Evolutionary conservation across 2,329 filamentous ascomycete genomes (phyloP), one percentile per base, ranked within the genome.

Genomic region (Chaetomiaceae sp.): DNA sequence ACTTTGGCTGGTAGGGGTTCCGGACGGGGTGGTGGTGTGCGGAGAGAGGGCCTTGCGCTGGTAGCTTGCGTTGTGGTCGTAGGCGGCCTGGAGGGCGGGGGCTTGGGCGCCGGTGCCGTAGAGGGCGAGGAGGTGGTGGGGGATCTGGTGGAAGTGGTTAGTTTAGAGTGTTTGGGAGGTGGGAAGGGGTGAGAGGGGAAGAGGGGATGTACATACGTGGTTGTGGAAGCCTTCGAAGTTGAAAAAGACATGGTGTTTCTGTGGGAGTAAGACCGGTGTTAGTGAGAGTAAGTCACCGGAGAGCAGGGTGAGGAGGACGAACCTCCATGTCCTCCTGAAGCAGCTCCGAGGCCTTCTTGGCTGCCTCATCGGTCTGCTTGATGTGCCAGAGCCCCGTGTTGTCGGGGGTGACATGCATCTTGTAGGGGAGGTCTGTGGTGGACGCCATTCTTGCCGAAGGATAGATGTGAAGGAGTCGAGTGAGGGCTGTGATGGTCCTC

Each of bases 161-260:
- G 14, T 3, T n/a, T 9, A 6, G 4, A 23, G 19, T 14, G 19
- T 15, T 20, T 15, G 42, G 4, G 6, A 27, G 12, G 6, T 23
- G 38, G 5, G 14, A 12, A 12, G 29, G 37, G n/a, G n/a, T 34
- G 19, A 14, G 17, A 34, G 6, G 47, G 25, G 9, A 6, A 19
- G 36, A 15, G 3, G 3, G 15, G 54, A n/a, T n/a, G n/a, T n/a
- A n/a, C 67, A 63, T 71, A 78, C 89, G 64, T 96, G 91, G 67
- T 96, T 89, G 65, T 96, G 91, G 58, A 87, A 95, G 0, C 87
- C 86, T 1, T 69, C 65, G 0, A 78, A 56, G 57, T 94, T 95
- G 76, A 91, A 95, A 71, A 86, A 95, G 54, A 91, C 85, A 65
- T 95, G 88, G 62, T 91, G 82, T 31, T 71, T 72, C 72, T 76